A percentile compares a stretch with the other conserved stretches of the same genome.
Conservation (phyloP, 345 rosid species). For the Salix arbutifolia region DNA sequence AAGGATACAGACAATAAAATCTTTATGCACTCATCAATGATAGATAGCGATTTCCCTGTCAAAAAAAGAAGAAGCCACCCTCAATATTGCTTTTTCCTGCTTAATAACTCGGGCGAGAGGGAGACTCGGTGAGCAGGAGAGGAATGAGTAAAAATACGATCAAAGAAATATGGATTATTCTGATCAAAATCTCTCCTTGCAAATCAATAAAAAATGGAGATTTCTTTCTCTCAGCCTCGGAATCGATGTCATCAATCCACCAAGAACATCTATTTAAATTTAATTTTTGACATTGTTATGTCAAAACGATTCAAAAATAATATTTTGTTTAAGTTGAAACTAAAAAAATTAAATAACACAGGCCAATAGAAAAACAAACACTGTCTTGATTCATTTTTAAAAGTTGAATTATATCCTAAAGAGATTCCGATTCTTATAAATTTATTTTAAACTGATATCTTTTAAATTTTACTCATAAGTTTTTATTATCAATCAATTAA, state of each 20-base stretch:
- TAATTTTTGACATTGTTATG: too few species aligned
- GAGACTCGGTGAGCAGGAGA: background rate
- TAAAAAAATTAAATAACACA: too few species aligned
- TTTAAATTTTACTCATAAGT: too few species aligned
- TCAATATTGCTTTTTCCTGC: background rate
- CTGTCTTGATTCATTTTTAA: too few species aligned
- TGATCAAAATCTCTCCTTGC: background rate
- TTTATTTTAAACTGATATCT: too few species aligned
- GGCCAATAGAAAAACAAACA: too few species aligned
- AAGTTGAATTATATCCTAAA: rapidly evolving
- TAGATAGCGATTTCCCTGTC: background rate
- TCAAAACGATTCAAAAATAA: too few species aligned
- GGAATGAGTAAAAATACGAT: background rate
- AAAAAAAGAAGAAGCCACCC: background rate
- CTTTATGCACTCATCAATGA: background rate
- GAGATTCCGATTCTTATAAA: too few species aligned
- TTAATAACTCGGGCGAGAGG: background rate
- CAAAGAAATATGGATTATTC: background rate
- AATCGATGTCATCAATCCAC: conserved; percentile 1
- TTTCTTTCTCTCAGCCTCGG: background rate
- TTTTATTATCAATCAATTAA: too few species aligned
- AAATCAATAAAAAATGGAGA: background rate
- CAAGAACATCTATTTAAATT: background rate
- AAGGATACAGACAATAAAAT: background rate
- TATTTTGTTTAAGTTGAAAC: too few species aligned